Percentiles rank a stretch among this genome's conserved stretches.
Conservation (phyloP, 2,329 filamentous ascomycete genomes). For the Lecanoromycetidae sp. region DNA sequence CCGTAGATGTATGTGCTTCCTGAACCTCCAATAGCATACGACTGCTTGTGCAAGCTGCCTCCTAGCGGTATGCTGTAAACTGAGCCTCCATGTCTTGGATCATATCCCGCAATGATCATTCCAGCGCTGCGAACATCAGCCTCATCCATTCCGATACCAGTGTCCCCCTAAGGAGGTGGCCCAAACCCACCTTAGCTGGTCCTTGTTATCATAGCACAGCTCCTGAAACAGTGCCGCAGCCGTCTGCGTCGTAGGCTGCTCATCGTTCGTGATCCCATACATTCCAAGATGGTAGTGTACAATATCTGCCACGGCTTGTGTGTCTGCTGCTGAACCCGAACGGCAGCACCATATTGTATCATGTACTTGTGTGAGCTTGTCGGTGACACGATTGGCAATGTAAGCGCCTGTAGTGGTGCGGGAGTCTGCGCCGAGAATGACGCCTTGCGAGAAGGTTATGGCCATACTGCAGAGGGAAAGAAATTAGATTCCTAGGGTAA, state of each 20-base stretch:
- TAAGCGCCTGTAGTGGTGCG: constrained; percentile 95
- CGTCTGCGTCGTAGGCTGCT: constrained; percentile 84
- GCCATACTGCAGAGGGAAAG: constrained; percentile 66
- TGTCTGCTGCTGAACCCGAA: constrained; percentile 93
- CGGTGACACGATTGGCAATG: constrained; percentile 97
- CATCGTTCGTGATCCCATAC: constrained; percentile 81
- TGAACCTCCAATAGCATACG: constrained; percentile 90
- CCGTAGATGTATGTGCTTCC: constrained; percentile 99
- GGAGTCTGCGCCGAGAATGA: constrained; percentile 92
- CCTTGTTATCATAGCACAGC: constrained; percentile 96
- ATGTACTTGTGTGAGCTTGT: constrained; percentile 96
- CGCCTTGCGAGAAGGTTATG: constrained; percentile 96
- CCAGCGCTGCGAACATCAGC: constrained; percentile 83
- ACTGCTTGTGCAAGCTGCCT: constrained; percentile 92
- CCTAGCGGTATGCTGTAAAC: constrained; percentile 96
- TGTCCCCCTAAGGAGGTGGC: too few relatives aligned
- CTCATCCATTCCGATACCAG: too few relatives aligned
- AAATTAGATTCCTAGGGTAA: constrained; percentile 12
- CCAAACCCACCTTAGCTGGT: constrained; percentile 71
- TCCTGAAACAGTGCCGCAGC: constrained; percentile 95
- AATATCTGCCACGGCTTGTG: constrained; percentile 94
- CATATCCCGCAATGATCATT: constrained; percentile 97
- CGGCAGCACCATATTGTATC: constrained; percentile 99
- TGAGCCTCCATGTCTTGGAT: constrained; percentile 86
- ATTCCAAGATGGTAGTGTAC: constrained; percentile 92